Conservation (phyloP, 2,329 filamentous ascomycete species). For the Colletotrichum coccodes region DNA sequence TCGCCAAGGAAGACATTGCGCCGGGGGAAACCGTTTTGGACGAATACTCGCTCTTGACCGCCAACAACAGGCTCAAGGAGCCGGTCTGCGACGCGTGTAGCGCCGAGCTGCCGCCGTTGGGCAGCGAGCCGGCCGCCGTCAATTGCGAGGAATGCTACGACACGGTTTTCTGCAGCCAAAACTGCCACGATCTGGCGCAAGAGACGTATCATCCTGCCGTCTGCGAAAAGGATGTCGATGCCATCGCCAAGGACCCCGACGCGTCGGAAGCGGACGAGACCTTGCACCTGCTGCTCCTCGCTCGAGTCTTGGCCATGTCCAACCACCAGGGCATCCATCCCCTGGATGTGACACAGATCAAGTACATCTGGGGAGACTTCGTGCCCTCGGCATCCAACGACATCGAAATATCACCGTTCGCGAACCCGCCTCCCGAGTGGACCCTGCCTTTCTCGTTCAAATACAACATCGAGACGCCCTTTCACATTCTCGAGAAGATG, state of each 20-base stretch:
- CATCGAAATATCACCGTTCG: slow-evolving; percentile 62
- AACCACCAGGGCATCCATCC: slow-evolving; percentile 70
- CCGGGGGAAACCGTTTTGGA: slow-evolving; percentile 81
- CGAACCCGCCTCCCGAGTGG: slow-evolving; percentile 68
- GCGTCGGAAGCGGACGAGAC: slow-evolving; percentile 68
- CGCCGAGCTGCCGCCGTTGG: slow-evolving; percentile 72
- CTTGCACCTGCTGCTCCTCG: slow-evolving; percentile 71
- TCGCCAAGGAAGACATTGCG: slow-evolving; percentile 83
- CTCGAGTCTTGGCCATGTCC: slow-evolving; percentile 71
- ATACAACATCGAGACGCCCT: slow-evolving; percentile 77
- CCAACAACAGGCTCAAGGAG: slow-evolving; percentile 88
- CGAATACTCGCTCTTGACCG: slow-evolving; percentile 88
- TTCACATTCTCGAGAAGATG: slow-evolving; percentile 86
- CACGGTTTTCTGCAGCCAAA: slow-evolving; percentile 72
- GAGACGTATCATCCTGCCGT: slow-evolving; percentile 72
- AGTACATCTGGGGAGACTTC: slow-evolving; percentile 78
- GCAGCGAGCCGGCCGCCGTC: slow-evolving; percentile 57
- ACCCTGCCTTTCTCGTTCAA: slow-evolving; percentile 83
- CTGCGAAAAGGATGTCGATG: slow-evolving; percentile 74
- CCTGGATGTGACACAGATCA: slow-evolving; percentile 71
- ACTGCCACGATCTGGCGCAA: slow-evolving; percentile 67
- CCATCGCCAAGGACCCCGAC: slow-evolving; percentile 72
- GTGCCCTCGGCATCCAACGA: slow-evolving; percentile 62
- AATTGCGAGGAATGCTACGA: slow-evolving; percentile 71
- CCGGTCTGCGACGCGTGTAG: slow-evolving; percentile 92